Evolutionary conservation across 345 rosid species (phyloP).

Genomic region (Crucihimalaya himalaica): DNA sequence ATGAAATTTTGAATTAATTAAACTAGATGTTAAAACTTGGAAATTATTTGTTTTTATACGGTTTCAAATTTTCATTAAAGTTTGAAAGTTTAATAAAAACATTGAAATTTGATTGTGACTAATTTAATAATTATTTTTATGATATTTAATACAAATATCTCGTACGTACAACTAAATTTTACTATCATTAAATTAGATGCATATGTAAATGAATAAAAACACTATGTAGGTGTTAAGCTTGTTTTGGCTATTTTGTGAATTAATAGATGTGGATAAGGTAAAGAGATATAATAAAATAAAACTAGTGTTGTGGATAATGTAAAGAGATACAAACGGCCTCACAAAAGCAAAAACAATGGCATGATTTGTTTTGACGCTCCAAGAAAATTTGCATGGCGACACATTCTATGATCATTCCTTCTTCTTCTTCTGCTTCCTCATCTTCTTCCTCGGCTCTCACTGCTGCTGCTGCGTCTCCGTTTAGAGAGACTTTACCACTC

Average conservation of each 20-base stretch:
- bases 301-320: conserved; percentile 19
- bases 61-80: too few species aligned
- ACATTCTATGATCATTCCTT: conserved; percentile 39
- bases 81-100: too few species aligned
- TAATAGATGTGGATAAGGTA: conserved; percentile 3
- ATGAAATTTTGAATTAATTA: too few species aligned
- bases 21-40: too few species aligned
- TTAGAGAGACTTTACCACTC: conserved; percentile 38
- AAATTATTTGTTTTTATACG: too few species aligned
- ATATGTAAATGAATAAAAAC: too few species aligned
- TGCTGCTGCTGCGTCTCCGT: conserved; percentile 38
- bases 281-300: background rate
- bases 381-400: conserved; percentile 53
- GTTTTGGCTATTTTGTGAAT: background rate
- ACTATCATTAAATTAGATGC: too few species aligned
- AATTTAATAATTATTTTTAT: too few species aligned
- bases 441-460: conserved; percentile 43
- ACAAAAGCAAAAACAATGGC: background rate
- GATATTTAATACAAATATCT: too few species aligned
- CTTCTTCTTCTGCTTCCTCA: conserved; percentile 47
- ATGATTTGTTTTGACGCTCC: background rate
- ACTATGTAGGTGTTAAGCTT: too few species aligned
- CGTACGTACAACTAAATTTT: too few species aligned
- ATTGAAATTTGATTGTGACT: too few species aligned
- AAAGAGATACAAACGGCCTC: conserved; percentile 22